Evolutionary conservation across 768 basidiomycete genomes (phyloP).

Genomic region (Neoboletus magnificus): DNA sequence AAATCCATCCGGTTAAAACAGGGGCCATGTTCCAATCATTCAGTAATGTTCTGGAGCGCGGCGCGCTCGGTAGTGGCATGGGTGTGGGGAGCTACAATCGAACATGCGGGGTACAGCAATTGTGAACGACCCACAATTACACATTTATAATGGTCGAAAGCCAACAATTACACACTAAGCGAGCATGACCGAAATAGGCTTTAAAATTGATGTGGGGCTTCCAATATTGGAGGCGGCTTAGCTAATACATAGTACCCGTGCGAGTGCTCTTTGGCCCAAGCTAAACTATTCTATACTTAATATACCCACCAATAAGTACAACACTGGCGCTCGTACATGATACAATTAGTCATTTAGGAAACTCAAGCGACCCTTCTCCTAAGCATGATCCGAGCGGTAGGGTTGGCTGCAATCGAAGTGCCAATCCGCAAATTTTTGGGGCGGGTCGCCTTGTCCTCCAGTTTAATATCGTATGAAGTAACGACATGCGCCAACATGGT

Average conservation of each 20-base stretch:
- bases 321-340: neutral
- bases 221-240: neutral
- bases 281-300: neutral
- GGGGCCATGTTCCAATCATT: too few species aligned
- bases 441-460: conserved; percentile 2
- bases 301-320: neutral
- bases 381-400: conserved; percentile 9
- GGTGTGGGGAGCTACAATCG: neutral
- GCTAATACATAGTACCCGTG: neutral
- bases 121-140: neutral
- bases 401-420: neutral
- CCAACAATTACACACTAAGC: neutral
- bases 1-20: neutral
- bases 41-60: too few species aligned
- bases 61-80: too few species aligned
- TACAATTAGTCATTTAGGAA: neutral
- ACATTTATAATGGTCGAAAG: neutral
- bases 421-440: conserved; percentile 2
- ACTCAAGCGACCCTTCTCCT: conserved; percentile 10
- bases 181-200: neutral
- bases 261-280: neutral
- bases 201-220: neutral
- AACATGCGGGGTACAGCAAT: neutral
- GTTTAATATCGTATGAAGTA: conserved; percentile 16
- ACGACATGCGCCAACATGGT: conserved; percentile 17